phyloP scores from a whole-genome alignment of 352 stramenopile genomes.

The Phytophthora kernoviae region DNA sequence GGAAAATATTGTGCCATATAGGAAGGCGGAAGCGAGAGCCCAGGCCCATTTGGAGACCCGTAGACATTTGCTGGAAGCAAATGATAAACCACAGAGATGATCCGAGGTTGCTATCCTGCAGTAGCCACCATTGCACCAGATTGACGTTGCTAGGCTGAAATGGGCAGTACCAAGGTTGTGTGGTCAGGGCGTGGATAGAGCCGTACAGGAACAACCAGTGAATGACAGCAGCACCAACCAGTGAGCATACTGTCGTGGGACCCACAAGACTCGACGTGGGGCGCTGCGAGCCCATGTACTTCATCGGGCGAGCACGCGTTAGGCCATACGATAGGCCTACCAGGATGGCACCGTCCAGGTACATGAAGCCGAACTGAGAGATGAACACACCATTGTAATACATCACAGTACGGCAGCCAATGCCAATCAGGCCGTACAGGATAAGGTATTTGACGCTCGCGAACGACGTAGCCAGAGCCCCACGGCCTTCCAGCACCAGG shows the following conservation, averaged over 20 bases:
- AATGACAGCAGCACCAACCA: slow-evolving; percentile 61
- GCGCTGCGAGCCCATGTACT: slow-evolving; percentile 60
- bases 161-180: slow-evolving; percentile 69
- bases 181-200: slow-evolving; percentile 64
- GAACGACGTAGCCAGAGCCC: slow-evolving; percentile 82
- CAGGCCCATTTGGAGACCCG: slow-evolving; percentile 60
- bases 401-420: slow-evolving; percentile 83
- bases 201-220: slow-evolving; percentile 80
- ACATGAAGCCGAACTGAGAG: slow-evolving; percentile 88
- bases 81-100: slow-evolving; percentile 68
- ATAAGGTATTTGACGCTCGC: slow-evolving; percentile 89
- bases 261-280: slow-evolving; percentile 87
- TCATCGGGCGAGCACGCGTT: slow-evolving; percentile 66
- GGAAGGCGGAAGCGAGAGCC: slow-evolving; percentile 69
- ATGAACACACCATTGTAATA: slow-evolving; percentile 90
- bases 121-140: slow-evolving; percentile 73
- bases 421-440: slow-evolving; percentile 88
- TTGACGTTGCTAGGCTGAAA: slow-evolving; percentile 72
- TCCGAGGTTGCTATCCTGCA: slow-evolving; percentile 72
- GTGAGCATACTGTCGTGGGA: slow-evolving; percentile 66
- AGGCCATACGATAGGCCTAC: slow-evolving; percentile 84
- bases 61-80: slow-evolving; percentile 75
- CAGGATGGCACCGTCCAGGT: slow-evolving; percentile 78
- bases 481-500: slow-evolving; percentile 81
- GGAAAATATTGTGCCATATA: slow-evolving; percentile 69